Evolutionary conservation across 441 rosid genomes (phyloP), one percentile per base, ranked within the genome.

Genomic region (Gossypium davidsonii): DNA sequence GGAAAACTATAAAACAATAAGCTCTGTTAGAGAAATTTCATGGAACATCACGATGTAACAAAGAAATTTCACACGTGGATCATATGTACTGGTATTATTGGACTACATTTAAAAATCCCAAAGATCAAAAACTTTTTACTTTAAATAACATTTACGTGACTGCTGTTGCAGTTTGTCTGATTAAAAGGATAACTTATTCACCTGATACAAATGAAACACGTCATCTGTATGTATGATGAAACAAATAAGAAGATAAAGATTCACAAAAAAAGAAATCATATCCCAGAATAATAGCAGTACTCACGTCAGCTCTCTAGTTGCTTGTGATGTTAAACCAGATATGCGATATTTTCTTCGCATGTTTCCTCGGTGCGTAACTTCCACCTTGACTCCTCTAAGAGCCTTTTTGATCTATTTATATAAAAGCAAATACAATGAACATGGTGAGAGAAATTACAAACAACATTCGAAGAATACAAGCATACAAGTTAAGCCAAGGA

Each of bases 341-440:
- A 94, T 92, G 1, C 98, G 97, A 73, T 94, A 94, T 77, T 94
- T 94, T 60, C 98, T 82, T 3, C 98, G 94, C 97, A 94, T 94
- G 73, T 92, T 94, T 76, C 94, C 97, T 8, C 96, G 88, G 78
- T 94, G 98, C 1, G 97, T 94, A 70, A 94, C 98, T 79, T 94
- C 98, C 74, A 94, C 97, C 77, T 78, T 92, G 42, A 94, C 93
- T 72, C 97, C 98, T 85, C 98, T 88, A 61, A 94, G 92, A 20
- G 98, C 98, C 79, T 88, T 94, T 75, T 94, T 94, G 0, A 94
- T 94, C 98, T 94, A 84, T 81, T 53, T 14, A 72, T 25, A 46
- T 18, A 72, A 56, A 49, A 39, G 17, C 6, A 67, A 74, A 70
- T 17, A 68, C 2, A n/a, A 26, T 12, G 21, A 25, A 21, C 28